Conservation (phyloP, 345 rosid species). For the Heritiera fomes region DNA sequence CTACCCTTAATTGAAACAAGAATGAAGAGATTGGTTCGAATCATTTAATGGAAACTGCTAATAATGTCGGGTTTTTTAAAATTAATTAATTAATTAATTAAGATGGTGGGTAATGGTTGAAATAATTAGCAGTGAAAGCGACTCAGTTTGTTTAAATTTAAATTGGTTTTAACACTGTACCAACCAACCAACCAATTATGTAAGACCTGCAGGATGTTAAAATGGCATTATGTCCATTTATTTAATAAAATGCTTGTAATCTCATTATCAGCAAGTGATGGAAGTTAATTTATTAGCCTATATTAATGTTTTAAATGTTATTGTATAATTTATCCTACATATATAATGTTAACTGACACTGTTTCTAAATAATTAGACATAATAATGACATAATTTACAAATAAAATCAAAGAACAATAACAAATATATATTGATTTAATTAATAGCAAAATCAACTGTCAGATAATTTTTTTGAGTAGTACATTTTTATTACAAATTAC, state of each 20-base stretch:
- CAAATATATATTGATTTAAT: not conserved
- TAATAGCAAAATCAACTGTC: too few species aligned
- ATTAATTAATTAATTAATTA: not conserved
- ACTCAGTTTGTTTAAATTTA: not conserved
- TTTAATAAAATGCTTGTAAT: too few species aligned
- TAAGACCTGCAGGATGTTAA: not conserved
- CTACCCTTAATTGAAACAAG: not conserved
- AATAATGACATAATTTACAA: not conserved
- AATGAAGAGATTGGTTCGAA: not conserved
- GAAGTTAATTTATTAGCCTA: not conserved
- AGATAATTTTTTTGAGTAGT: too few species aligned
- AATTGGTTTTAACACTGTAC: slow-evolving; percentile 11
- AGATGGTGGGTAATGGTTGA: not conserved
- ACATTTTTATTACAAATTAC: too few species aligned
- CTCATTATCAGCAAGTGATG: not conserved
- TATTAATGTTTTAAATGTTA: not conserved
- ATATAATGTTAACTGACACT: not conserved
- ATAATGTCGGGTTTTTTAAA: not conserved
- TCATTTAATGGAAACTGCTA: not conserved
- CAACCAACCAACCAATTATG: not conserved
- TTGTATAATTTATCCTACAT: too few species aligned
- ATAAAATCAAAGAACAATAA: not conserved
- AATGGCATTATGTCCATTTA: not conserved
- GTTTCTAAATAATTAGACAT: not conserved
- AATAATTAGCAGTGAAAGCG: slow-evolving; percentile 6